These are phyloP conservation scores for Babesia divergens DNA, from an alignment of 169 alveolate species.

Conservation along the genomic window DNA sequence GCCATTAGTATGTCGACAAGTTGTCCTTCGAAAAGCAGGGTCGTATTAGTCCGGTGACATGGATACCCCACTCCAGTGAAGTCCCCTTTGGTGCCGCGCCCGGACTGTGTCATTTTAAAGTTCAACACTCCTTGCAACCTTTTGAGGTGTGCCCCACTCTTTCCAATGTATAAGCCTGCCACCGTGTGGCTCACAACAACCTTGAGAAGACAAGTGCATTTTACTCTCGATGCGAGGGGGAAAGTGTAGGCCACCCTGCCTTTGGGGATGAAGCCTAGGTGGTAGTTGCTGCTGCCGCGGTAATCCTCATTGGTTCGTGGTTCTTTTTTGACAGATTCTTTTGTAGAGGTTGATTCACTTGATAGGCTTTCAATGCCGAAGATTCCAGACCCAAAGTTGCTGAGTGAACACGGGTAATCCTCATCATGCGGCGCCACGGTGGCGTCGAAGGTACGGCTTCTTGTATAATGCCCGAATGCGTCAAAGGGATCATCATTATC, in stretches of 20 bases:
- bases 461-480: background rate
- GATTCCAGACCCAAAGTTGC: no score
- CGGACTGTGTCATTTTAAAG: conserved; percentile 56
- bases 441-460: background rate
- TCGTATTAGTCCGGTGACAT: conserved; percentile 62
- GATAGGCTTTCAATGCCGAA: no score
- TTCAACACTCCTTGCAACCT: conserved; percentile 26
- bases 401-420: no score
- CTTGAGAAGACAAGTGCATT: conserved; percentile 38
- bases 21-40: conserved; percentile 51
- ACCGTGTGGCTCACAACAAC: conserved; percentile 57
- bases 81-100: conserved; percentile 51
- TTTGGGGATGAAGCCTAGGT: background rate
- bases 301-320: background rate
- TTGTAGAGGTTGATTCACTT: no score
- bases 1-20: conserved; percentile 55
- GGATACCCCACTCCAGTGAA: conserved; percentile 65
- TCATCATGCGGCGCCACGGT: no score
- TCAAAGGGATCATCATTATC: background rate
- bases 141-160: conserved; percentile 53
- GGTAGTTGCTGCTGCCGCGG: background rate
- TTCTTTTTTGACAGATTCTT: no score
- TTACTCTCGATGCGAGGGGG: conserved; percentile 57
- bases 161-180: conserved; percentile 60
- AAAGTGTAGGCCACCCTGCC: conserved; percentile 2